Evolutionary conservation across 495 filamentous ascomycete species (phyloP), one percentile per base, ranked within the genome.

Genomic region (Beverwykella pulmonaria): DNA sequence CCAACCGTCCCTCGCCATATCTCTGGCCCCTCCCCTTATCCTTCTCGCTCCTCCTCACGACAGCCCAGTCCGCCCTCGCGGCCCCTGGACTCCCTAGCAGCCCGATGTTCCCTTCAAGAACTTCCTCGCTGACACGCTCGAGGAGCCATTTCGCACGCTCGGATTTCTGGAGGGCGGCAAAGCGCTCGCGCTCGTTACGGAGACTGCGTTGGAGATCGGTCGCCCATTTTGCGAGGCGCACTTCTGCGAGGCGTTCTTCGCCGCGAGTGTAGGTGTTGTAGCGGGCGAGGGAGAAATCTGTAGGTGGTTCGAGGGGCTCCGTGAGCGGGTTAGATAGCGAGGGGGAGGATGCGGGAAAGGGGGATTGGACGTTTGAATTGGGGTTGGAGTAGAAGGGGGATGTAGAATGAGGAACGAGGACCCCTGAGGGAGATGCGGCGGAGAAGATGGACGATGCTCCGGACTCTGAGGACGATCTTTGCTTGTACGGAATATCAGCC

Each of bases 181-280:
- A 96, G 73, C 90, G 80, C 23, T 87, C 85, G 10, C 91, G 86
- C 75, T 98, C 93, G 46, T 91, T 89, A 25, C 88, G 84, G 5
- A 96, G 78, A 68, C 90, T 92, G 52, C 85, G 87, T 72, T 97
- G 93, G 0, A 98, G 82, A 72, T 97, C 92, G 1, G 87, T 83
- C 10, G 93, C 93, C 94, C 94, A 98, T 71, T 92, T 90, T 7
- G 89, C 89, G 14, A 97, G 81, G 20, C 89, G 84, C 25, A 96
- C 83, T 71, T 92, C 90, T 3, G 91, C 89, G n/a, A 90, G 77
- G 12, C 80, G 82, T 67, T 93, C 87, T 75, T 94, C 87, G 29
- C 84, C 81, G 55, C 89, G 86, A 1, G 87, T 87, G 71, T 90
- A 86, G 64, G 90, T 87, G 30, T 87, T 79, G 58, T 93, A 81